phyloP scores from a whole-genome alignment of 768 basidiomycete species.

The Udeniomyces megalosporus region DNA sequence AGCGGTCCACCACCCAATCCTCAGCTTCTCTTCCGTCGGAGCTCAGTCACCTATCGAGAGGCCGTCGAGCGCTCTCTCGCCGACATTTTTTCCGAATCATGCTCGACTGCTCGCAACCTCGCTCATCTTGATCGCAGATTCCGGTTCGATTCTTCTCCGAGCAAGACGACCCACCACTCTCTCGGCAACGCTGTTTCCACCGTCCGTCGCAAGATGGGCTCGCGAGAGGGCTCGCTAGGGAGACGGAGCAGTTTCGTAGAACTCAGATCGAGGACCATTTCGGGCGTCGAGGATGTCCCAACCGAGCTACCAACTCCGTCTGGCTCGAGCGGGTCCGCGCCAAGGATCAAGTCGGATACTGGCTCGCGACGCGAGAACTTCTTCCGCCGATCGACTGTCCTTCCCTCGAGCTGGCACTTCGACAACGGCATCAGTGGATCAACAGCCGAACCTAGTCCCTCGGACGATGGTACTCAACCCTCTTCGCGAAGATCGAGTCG shows the following conservation, averaged over 20 bases:
- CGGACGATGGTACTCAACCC: not conserved
- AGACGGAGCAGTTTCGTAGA: conserved; percentile 10
- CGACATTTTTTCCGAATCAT: conserved; percentile 12
- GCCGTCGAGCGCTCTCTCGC: conserved; percentile 7
- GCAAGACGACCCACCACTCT: not conserved
- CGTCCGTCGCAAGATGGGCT: conserved; percentile 8
- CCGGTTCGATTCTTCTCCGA: not conserved
- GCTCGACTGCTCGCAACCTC: conserved; percentile 11
- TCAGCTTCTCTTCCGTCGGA: conserved; percentile 9
- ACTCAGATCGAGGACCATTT: not conserved
- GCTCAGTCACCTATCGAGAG: not conserved
- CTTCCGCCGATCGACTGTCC: conserved; percentile 8
- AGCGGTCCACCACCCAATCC: not conserved
- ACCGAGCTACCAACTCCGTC: not conserved
- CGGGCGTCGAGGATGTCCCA: not conserved
- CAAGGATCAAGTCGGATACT: conserved; percentile 7
- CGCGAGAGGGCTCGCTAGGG: not conserved
- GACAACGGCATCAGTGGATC: not conserved
- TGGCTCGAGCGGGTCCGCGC: not conserved
- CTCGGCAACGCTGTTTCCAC: conserved; percentile 9
- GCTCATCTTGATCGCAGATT: not conserved
- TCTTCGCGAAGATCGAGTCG: not conserved
- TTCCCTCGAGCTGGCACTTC: not conserved
- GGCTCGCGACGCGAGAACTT: conserved; percentile 4
- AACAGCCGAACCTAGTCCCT: not conserved